Evolutionary conservation across 2,329 filamentous ascomycete species (phyloP), one percentile per base, ranked within the genome.

Genomic region (Helotiales sp.): DNA sequence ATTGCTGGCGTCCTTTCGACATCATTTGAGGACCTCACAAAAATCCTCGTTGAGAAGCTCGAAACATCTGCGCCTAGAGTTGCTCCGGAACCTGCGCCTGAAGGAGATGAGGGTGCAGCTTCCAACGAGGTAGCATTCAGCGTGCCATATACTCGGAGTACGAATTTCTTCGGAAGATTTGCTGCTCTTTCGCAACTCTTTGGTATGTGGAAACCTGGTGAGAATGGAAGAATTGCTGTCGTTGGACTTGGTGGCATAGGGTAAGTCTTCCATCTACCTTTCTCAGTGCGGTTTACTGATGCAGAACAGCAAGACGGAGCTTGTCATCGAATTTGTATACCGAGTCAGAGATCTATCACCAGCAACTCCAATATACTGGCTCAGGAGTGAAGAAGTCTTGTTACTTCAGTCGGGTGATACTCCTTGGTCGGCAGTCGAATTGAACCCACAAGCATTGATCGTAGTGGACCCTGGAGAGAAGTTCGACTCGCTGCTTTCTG

Each of bases 241-340:
- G 59, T 62, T 33, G 66, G 65, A 5, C 53, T 68, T n/a, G 66
- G 66, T 40, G 66, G 66, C 22, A 61, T 63, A 48, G 66, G 66
- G 65, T 66, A 55, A 38, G 59, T 47, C 46, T 15, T 46, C 36
- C 9, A 17, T 44, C 40, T 8, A 24, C 31, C 17, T 19, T 17
- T 31, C 12, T 10, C 6, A 9, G 31, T 29, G n/a, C 24, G 4
- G 2, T 19, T 36, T 36, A 49, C 54, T 63, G 27, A 65, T 47
- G 5, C 34, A 12, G 33, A 24, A 10, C 47, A 68, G 66, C 1
- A 67, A 68, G 52, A 66, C 63, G 6, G 66, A 67, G 49, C 51
- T 66, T 9, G 58, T 63, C 2, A 57, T 63, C 10, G 66, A 68
- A 50, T 65, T 68, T 25, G 61, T 59, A 33, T 64, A 68, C 51